phyloP scores from a whole-genome alignment of 148 eudicot species.

The Rhododendron molle region DNA sequence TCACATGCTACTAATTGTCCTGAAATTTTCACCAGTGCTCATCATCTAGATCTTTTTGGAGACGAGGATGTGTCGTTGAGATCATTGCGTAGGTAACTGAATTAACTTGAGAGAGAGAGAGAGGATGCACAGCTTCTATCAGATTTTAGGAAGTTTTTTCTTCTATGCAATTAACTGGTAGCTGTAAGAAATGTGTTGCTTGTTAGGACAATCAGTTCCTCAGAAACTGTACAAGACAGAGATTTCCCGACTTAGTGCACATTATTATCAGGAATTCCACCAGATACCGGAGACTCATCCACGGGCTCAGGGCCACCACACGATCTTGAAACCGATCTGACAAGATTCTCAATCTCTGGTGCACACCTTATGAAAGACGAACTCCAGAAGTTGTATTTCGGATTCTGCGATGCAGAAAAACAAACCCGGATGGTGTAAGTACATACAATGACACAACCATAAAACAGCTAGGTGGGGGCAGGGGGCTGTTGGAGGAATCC shows the following conservation, averaged over 20 bases:
- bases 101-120: no score
- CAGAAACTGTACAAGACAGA: background rate
- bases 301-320: conserved; percentile 87
- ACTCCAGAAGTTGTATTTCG: conserved; percentile 81
- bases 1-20: no score
- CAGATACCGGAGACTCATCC: conserved; percentile 57
- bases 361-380: conserved; percentile 81
- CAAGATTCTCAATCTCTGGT: conserved; percentile 82
- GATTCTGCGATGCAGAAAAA: conserved; percentile 47
- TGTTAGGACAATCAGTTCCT: background rate
- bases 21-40: no score
- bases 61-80: no score
- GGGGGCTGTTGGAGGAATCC: background rate
- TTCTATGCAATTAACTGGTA: background rate
- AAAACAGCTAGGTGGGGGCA: background rate
- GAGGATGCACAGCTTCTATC: no score
- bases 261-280: conserved; percentile 51
- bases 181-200: background rate
- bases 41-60: no score
- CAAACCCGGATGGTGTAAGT: background rate
- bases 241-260: conserved; percentile 25
- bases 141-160: no score
- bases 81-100: no score
- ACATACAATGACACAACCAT: background rate
- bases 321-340: conserved; percentile 81